phyloP scores from a whole-genome alignment of 345 rosid species.

The Rhizophora mangle region DNA sequence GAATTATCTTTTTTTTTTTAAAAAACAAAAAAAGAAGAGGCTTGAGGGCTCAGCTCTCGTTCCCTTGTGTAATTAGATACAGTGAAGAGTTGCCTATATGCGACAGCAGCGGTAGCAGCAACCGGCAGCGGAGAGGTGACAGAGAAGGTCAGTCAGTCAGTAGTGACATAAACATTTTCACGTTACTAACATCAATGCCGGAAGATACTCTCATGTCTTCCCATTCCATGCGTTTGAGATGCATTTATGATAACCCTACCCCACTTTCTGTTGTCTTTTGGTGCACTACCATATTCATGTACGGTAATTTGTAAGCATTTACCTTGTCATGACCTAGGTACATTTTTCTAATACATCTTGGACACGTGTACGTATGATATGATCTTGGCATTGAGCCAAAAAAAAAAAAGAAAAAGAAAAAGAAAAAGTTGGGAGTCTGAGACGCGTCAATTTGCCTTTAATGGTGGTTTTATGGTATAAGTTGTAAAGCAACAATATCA shows the following conservation, averaged over 20 bases:
- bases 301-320: too few species aligned
- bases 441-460: too few species aligned
- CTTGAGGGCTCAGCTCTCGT: not conserved
- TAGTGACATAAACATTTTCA: slow-evolving; percentile 39
- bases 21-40: not conserved
- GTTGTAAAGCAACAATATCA: too few species aligned
- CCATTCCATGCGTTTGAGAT: slow-evolving; percentile 13
- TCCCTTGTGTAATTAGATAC: slow-evolving; percentile 1
- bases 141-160: slow-evolving; percentile 14
- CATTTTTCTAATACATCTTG: too few species aligned
- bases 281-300: too few species aligned
- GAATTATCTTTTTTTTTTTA: too few species aligned
- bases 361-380: too few species aligned
- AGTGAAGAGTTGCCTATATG: not conserved
- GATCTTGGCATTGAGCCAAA: too few species aligned
- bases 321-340: too few species aligned
- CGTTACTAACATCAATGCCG: slow-evolving; percentile 29
- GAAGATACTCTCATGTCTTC: slow-evolving; percentile 19
- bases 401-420: too few species aligned
- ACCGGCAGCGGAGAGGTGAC: not conserved
- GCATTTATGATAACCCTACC: slow-evolving; percentile 1
- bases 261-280: not conserved
- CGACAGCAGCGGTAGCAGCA: not conserved
- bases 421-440: too few species aligned
- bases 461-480: too few species aligned